phyloP scores from a whole-genome alignment of 345 rosid genomes.

The Erucastrum elatum region DNA sequence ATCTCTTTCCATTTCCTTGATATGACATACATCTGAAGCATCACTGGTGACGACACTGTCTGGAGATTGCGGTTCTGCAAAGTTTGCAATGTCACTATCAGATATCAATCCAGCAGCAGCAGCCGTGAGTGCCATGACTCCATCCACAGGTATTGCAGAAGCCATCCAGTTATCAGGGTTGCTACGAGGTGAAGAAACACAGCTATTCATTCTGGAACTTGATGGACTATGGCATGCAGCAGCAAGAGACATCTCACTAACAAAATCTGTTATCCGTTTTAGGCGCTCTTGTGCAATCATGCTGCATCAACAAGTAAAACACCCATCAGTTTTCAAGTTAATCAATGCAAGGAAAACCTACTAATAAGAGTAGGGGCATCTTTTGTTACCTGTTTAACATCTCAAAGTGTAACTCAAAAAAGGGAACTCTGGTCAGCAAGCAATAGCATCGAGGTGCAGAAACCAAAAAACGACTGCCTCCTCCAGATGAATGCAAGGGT shows the following conservation, averaged over 20 bases:
- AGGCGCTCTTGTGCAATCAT: slow-evolving; percentile 97
- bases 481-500: slow-evolving; percentile 56
- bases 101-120: slow-evolving; percentile 75
- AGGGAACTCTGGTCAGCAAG: slow-evolving; percentile 85
- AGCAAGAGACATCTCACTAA: slow-evolving; percentile 70
- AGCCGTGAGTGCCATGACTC: slow-evolving; percentile 70
- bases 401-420: slow-evolving; percentile 95
- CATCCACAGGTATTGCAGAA: slow-evolving; percentile 77
- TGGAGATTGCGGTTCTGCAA: slow-evolving; percentile 61
- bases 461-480: slow-evolving; percentile 71
- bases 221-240: slow-evolving; percentile 52
- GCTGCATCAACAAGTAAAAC: slow-evolving; percentile 59
- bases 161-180: slow-evolving; percentile 66
- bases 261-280: slow-evolving; percentile 81
- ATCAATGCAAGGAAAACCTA: slow-evolving; percentile 13
- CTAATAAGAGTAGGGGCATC: slow-evolving; percentile 21
- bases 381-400: slow-evolving; percentile 82
- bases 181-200: slow-evolving; percentile 44
- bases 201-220: slow-evolving; percentile 40
- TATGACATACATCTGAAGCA: slow-evolving; percentile 63
- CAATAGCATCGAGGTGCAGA: slow-evolving; percentile 99
- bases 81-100: slow-evolving; percentile 61
- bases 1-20: slow-evolving; percentile 62
- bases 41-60: slow-evolving; percentile 66
- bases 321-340: slow-evolving; percentile 24